Evolutionary conservation across 78 protist genomes (phyloP).

Genomic region (Chrysochromulina parva): DNA sequence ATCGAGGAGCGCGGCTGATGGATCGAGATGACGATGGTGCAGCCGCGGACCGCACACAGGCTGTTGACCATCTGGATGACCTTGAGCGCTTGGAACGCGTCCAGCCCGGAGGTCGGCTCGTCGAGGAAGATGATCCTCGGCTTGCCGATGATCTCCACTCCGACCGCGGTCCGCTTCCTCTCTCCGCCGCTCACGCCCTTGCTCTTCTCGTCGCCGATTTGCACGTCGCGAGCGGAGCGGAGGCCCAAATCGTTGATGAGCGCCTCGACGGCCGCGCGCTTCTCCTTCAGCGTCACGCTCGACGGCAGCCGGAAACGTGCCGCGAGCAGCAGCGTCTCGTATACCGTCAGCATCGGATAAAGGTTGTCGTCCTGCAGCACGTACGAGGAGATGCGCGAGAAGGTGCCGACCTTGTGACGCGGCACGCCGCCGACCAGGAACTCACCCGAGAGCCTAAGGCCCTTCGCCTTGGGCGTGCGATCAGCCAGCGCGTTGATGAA

Average conservation of each 20-base stretch:
- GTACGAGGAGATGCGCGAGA: background rate
- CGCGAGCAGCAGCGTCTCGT: background rate
- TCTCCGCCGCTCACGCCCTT: slow-evolving; percentile 45
- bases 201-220: background rate
- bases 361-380: background rate
- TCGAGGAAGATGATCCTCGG: slow-evolving; percentile 12
- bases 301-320: background rate
- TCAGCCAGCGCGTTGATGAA: too few relatives aligned
- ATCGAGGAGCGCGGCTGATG: slow-evolving; percentile 61
- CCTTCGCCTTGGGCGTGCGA: too few relatives aligned
- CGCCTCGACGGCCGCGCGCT: background rate
- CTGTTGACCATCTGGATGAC: background rate
- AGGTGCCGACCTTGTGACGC: too few relatives aligned
- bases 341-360: background rate
- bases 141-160: background rate
- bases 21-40: slow-evolving; percentile 35
- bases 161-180: slow-evolving; percentile 37
- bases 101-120: slow-evolving; percentile 46
- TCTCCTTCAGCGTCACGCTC: background rate
- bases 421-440: too few relatives aligned
- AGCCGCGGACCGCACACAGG: background rate
- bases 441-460: too few relatives aligned
- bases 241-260: background rate
- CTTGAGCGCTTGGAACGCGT: background rate
- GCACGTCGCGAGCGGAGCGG: background rate